A percentile compares a stretch with the other conserved stretches of the same genome.
Evolutionary conservation across 2,329 filamentous ascomycete species (phyloP).

Genomic region (Fusarium tanahbumbuense): DNA sequence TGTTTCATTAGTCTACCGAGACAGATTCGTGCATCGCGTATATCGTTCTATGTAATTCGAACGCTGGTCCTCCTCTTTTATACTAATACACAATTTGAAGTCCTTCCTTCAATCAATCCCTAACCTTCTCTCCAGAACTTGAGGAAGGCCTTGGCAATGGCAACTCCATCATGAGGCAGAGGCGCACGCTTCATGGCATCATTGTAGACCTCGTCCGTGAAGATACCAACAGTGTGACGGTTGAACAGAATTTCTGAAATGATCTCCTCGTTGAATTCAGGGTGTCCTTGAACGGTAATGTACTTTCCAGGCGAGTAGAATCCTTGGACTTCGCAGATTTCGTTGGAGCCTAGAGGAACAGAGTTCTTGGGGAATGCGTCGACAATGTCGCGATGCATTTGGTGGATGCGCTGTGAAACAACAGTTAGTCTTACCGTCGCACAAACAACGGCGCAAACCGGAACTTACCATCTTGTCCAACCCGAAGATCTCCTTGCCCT

Average conservation of each 20-base stretch:
- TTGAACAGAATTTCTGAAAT: slow-evolving; percentile 56
- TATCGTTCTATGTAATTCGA: slow-evolving; percentile 13
- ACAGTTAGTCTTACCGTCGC: slow-evolving; percentile 67
- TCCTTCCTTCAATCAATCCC: background rate
- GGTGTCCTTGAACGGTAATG: slow-evolving; percentile 61
- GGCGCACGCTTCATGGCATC: slow-evolving; percentile 75
- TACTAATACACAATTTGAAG: background rate
- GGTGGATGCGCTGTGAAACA: slow-evolving; percentile 53
- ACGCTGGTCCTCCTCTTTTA: slow-evolving; percentile 9
- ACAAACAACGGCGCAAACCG: slow-evolving; percentile 59
- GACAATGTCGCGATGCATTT: slow-evolving; percentile 62
- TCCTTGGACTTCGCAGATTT: slow-evolving; percentile 56
- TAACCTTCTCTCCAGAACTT: slow-evolving; percentile 74
- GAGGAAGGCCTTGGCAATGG: slow-evolving; percentile 78
- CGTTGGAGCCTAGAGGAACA: slow-evolving; percentile 56
- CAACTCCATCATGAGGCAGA: slow-evolving; percentile 81
- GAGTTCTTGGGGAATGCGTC: slow-evolving; percentile 54
- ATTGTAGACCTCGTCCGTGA: slow-evolving; percentile 74
- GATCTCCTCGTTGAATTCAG: slow-evolving; percentile 57
- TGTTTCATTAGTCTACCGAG: slow-evolving; percentile 12
- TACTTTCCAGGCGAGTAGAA: slow-evolving; percentile 55
- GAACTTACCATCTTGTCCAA: slow-evolving; percentile 49
- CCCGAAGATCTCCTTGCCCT: slow-evolving; percentile 55
- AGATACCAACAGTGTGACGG: slow-evolving; percentile 74
- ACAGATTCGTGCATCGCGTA: slow-evolving; percentile 12